phyloP scores from a whole-genome alignment of 1,284 basidiomycete species.

The Pseudozyma tsukubaensis region DNA sequence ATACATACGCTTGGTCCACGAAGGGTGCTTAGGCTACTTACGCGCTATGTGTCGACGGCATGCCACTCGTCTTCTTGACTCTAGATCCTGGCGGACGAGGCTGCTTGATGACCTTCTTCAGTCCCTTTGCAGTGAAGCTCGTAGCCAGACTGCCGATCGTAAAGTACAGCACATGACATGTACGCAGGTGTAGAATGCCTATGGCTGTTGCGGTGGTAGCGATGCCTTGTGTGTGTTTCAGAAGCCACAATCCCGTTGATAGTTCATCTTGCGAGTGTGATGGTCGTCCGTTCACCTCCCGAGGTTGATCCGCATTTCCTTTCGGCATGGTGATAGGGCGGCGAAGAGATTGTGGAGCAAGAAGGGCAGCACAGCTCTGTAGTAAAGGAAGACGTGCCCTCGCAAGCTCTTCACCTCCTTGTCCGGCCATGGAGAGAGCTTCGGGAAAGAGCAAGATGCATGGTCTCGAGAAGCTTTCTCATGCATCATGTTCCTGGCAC shows the following conservation, averaged over 20 bases:
- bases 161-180: slow-evolving; percentile 43
- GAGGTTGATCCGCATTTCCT: background rate
- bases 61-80: slow-evolving; percentile 52
- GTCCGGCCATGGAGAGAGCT: too few species aligned
- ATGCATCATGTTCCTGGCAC: too few species aligned
- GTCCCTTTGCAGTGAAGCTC: slow-evolving; percentile 51
- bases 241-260: slow-evolving; percentile 44
- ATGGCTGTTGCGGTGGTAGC: slow-evolving; percentile 50
- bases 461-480: too few species aligned
- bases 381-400: too few species aligned
- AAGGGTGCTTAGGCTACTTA: slow-evolving; percentile 14
- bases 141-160: slow-evolving; percentile 40
- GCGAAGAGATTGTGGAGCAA: too few species aligned
- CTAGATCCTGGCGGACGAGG: slow-evolving; percentile 47
- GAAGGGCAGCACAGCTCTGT: too few species aligned
- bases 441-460: too few species aligned
- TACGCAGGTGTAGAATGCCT: slow-evolving; percentile 48
- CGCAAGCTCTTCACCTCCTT: too few species aligned
- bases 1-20: background rate
- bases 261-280: slow-evolving; percentile 12
- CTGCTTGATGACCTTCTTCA: slow-evolving; percentile 56
- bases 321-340: background rate
- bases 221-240: slow-evolving; percentile 53
- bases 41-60: slow-evolving; percentile 57
- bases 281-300: background rate